Conservation (phyloP, 2,329 filamentous ascomycete genomes). For the Penicillium sp. region DNA sequence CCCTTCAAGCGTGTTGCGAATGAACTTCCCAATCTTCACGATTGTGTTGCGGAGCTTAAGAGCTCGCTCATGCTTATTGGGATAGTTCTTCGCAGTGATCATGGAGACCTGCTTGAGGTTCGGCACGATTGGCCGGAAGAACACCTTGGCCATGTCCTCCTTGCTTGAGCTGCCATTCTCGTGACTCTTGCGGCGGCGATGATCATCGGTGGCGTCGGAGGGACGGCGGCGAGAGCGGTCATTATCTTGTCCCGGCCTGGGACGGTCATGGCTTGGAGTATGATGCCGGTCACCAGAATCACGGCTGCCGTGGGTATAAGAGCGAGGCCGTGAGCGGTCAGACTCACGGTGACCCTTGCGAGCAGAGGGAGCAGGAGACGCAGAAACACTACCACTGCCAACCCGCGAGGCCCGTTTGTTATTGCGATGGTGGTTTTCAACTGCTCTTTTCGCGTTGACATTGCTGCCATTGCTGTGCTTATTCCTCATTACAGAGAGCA, state of each 20-base stretch:
- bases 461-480: slow-evolving; percentile 69
- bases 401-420: slow-evolving; percentile 70
- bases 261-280: slow-evolving; percentile 49
- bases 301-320: slow-evolving; percentile 45
- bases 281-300: slow-evolving; percentile 49
- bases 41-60: slow-evolving; percentile 49
- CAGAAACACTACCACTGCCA: slow-evolving; percentile 46
- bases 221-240: slow-evolving; percentile 39
- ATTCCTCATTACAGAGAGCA: slow-evolving; percentile 91
- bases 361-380: slow-evolving; percentile 50
- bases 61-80: slow-evolving; percentile 49
- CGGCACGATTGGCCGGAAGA: slow-evolving; percentile 53
- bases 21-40: slow-evolving; percentile 52
- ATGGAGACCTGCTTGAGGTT: slow-evolving; percentile 49
- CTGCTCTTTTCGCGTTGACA: slow-evolving; percentile 72
- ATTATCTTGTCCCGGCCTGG: slow-evolving; percentile 38
- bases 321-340: slow-evolving; percentile 48
- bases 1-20: slow-evolving; percentile 44
- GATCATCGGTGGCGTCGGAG: slow-evolving; percentile 41
- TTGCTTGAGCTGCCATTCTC: slow-evolving; percentile 42
- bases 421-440: slow-evolving; percentile 93
- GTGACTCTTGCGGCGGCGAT: slow-evolving; percentile 41
- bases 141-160: slow-evolving; percentile 47
- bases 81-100: slow-evolving; percentile 52
- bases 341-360: slow-evolving; percentile 49